A percentile compares a stretch with the other conserved stretches of the same genome.
Conservation (phyloP, 257 asterid species). For the Fraxinus anomala region DNA sequence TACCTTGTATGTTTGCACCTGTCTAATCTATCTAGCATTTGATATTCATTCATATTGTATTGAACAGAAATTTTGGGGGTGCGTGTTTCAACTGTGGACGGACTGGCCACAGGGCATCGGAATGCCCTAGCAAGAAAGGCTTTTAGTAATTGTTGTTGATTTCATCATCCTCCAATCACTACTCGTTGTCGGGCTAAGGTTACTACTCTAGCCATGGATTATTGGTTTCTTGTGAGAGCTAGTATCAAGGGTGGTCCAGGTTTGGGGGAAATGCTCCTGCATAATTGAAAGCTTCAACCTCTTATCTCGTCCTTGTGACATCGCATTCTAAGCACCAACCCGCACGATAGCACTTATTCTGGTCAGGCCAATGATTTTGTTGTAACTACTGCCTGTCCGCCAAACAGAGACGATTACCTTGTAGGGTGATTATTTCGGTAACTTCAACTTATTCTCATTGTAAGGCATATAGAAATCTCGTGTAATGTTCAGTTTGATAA, state of each 20-base stretch:
- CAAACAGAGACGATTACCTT: not conserved
- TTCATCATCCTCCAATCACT: constrained; percentile 23
- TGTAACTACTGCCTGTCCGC: not conserved
- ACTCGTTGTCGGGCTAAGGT: constrained; percentile 6
- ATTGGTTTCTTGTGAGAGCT: not conserved
- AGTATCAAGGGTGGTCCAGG: not conserved
- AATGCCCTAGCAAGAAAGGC: constrained; percentile 72
- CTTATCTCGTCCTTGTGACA: not conserved
- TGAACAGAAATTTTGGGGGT: constrained; percentile 65
- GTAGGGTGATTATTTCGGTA: not conserved
- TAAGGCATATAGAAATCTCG: constrained; percentile 23
- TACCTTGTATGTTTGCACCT: not conserved
- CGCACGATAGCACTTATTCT: not conserved
- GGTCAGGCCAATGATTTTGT: not conserved
- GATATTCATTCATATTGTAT: constrained; percentile 9
- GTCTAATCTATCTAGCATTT: not conserved
- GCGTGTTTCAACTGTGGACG: constrained; percentile 89
- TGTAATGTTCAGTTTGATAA: not conserved
- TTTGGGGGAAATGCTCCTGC: not conserved
- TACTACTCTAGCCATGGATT: constrained; percentile 12
- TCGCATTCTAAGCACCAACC: not conserved
- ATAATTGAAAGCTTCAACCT: not conserved
- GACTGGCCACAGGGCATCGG: constrained; percentile 86
- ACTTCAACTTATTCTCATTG: not conserved
- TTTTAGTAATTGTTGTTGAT: constrained; percentile 31